Percentiles rank a stretch among this genome's conserved stretches.
These are phyloP conservation scores for Millerago galiae DNA, from an alignment of 805 yeast genomes.

Conservation along the genomic window DNA sequence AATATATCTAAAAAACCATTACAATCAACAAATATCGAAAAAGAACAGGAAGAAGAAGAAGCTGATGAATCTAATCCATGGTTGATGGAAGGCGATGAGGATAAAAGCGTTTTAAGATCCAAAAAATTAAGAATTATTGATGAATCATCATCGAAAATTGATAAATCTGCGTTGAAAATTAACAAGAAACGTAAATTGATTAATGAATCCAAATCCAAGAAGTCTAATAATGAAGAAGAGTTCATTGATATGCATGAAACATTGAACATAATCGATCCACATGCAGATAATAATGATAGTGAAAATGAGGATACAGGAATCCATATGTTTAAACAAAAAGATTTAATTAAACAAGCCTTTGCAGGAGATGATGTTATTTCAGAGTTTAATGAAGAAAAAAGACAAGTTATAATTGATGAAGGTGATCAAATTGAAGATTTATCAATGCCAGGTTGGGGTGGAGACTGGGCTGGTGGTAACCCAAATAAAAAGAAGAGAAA, in stretches of 20 bases:
- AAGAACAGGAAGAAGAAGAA: slow-evolving; percentile 5
- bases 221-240: slow-evolving; percentile 24
- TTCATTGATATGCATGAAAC: slow-evolving; percentile 45
- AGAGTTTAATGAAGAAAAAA: slow-evolving; percentile 74
- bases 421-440: slow-evolving; percentile 83
- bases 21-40: slow-evolving; percentile 6
- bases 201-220: slow-evolving; percentile 20
- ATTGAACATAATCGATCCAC: slow-evolving; percentile 45
- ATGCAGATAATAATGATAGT: slow-evolving; percentile 24
- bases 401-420: slow-evolving; percentile 59
- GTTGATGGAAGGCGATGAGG: slow-evolving; percentile 30
- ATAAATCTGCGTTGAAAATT: slow-evolving; percentile 34
- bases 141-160: slow-evolving; percentile 41
- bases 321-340: slow-evolving; percentile 68
- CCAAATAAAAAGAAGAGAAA: slow-evolving; percentile 13
- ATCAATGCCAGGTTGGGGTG: slow-evolving; percentile 85
- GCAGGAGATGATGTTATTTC: slow-evolving; percentile 93
- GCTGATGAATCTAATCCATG: slow-evolving; percentile 42
- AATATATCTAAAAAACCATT: slow-evolving; percentile 8
- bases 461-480: slow-evolving; percentile 80
- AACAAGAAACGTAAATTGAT: slow-evolving; percentile 29
- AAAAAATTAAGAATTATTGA: slow-evolving; percentile 42
- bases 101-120: slow-evolving; percentile 30
- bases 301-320: slow-evolving; percentile 33
- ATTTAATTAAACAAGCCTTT: slow-evolving; percentile 83